Evolutionary conservation across 345 rosid genomes (phyloP), one percentile per base, ranked within the genome.

Genomic region (Carallia brachiata): DNA sequence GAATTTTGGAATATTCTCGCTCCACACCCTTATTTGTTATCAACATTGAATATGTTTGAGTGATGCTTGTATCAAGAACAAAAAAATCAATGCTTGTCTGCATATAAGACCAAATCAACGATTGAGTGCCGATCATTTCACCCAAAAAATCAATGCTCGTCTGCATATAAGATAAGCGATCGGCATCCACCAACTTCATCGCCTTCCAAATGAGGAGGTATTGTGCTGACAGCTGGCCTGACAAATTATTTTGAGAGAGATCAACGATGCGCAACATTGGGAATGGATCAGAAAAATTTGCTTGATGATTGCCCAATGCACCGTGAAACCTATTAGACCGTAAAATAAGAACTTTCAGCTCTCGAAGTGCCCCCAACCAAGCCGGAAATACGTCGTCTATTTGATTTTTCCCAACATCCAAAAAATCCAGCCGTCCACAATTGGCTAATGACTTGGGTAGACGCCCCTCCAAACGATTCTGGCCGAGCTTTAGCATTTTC

Each of bases 371-470:
- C 55, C 36, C 69, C 62, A 73, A 34, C 71, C 67, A 59, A 39
- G 16, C 36, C 0, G 77, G 77, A 52, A 73, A 73, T 4, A 1
- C 31, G 36, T 67, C 77, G 0, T 1, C n/a, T 16, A 73, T 34
- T 63, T 61, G 48, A 52, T 73, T 73, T 50, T 73, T 66, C 3
- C 61, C 66, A 0, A 73, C 52, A 52, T 8, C 39, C 0, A 73
- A 23, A 23, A 37, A n/a, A 30, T 67, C 67, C 19, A 73, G 56
- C 56, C 2, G 18, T 19, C 34, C 48, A 34, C 73, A 69, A 12
- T 75, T 69, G 39, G 36, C 52, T 52, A 75, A 23, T 1, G 78
- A 56, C 56, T 53, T 36, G 16, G 78, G 78, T 6, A 69, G 16
- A 4, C 30, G 59, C 5, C 73, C 78, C 5, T 27, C 28, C 2